Conservation (phyloP, 2,329 filamentous ascomycete genomes). For the Pseudopithomyces maydicus region DNA sequence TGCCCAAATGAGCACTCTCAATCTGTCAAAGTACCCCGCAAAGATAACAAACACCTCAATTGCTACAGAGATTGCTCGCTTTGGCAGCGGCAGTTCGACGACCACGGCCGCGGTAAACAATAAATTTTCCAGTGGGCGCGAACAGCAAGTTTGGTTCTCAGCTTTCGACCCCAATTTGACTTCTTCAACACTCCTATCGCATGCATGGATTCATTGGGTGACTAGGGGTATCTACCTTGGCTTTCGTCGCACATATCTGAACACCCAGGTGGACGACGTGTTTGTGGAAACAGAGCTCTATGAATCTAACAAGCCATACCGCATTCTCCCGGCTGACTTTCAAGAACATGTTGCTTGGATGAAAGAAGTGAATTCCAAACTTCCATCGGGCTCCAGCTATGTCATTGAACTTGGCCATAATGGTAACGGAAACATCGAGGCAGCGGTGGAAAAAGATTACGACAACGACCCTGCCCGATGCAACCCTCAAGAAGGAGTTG, state of each 20-base stretch:
- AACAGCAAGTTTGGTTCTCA: conserved; percentile 66
- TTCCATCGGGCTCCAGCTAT: conserved; percentile 27
- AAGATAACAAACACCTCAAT: conserved; percentile 56
- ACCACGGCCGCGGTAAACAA: conserved; percentile 62
- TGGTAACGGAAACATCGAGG: conserved; percentile 36
- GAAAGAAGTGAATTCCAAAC: conserved; percentile 24
- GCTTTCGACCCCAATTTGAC: conserved; percentile 54
- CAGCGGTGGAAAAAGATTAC: conserved; percentile 22
- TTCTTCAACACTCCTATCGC: conserved; percentile 61
- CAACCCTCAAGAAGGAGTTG: conserved; percentile 38
- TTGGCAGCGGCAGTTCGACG: conserved; percentile 45
- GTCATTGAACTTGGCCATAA: conserved; percentile 34
- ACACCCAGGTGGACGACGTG: conserved; percentile 65
- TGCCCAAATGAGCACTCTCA: conserved; percentile 22
- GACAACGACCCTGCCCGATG: conserved; percentile 27
- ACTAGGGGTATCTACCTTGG: conserved; percentile 62
- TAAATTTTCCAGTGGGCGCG: conserved; percentile 51
- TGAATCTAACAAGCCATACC: conserved; percentile 52
- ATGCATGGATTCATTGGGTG: conserved; percentile 65
- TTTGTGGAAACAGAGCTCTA: conserved; percentile 53
- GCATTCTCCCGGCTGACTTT: conserved; percentile 42
- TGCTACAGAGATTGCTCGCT: conserved; percentile 59
- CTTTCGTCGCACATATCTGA: conserved; percentile 58
- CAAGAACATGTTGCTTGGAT: conserved; percentile 27
- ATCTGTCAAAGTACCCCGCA: conserved; percentile 62